phyloP scores from a whole-genome alignment of 495 filamentous ascomycete genomes.

The Penicillium turbatum region DNA sequence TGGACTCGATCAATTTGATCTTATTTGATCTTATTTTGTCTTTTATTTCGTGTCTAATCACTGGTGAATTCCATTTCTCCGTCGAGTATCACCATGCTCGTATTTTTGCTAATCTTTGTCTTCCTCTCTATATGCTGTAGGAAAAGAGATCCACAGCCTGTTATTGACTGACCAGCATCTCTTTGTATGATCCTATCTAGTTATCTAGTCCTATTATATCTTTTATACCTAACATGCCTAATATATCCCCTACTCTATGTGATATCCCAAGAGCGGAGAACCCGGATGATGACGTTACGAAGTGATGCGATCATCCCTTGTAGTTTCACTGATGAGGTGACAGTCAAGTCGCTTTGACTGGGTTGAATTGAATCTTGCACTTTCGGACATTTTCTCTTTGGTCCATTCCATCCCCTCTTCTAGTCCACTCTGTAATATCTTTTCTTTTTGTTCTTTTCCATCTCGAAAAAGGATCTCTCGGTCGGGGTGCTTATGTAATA shows the following conservation, averaged over 20 bases:
- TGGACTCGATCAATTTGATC: too few species aligned
- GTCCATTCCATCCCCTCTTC: neutral
- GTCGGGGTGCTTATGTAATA: neutral
- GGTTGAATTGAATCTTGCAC: too few species aligned
- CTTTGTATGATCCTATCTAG: neutral
- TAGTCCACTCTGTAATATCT: neutral
- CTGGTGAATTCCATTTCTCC: too few species aligned
- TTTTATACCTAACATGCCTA: too few species aligned
- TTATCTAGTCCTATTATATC: too few species aligned
- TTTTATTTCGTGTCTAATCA: neutral
- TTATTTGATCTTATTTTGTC: neutral
- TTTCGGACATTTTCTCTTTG: slow-evolving; percentile 5
- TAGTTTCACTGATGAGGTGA: too few species aligned
- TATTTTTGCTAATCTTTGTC: neutral
- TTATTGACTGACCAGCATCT: neutral
- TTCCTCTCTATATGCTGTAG: neutral
- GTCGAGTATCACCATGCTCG: neutral
- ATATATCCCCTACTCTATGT: too few species aligned
- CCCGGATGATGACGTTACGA: slow-evolving; percentile 8
- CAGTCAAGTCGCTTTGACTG: too few species aligned
- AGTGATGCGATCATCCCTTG: slow-evolving; percentile 5
- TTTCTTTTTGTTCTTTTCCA: neutral
- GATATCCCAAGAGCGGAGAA: slow-evolving; percentile 1
- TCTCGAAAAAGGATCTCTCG: neutral
- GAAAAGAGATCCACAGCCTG: too few species aligned